Percentiles rank a stretch among this genome's conserved stretches.
These are phyloP conservation scores for Heterobasidion annosum DNA, from an alignment of 1,284 basidiomycete genomes.

Conservation along the genomic window DNA sequence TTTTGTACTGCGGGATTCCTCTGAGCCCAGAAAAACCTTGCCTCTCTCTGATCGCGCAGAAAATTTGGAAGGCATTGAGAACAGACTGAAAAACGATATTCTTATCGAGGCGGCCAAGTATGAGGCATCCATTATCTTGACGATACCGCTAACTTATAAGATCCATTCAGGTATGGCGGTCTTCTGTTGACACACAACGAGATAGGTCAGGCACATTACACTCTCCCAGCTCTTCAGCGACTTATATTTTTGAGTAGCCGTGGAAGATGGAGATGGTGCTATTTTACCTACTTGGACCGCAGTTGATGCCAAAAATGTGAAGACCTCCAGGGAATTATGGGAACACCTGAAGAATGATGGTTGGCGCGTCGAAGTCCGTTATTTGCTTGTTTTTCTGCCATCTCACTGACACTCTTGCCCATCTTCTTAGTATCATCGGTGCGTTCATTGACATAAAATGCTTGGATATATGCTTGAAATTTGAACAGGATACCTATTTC, in stretches of 20 bases:
- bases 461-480: neutral
- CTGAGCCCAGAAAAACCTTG: conserved; percentile 77
- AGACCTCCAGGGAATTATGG: conserved; percentile 87
- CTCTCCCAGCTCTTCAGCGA: neutral
- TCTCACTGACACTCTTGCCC: neutral
- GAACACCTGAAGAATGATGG: conserved; percentile 71
- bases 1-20: conserved; percentile 91
- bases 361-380: conserved; percentile 83
- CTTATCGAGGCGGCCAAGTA: conserved; percentile 79
- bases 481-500: conserved; percentile 81
- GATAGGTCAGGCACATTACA: conserved; percentile 38
- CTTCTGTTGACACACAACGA: conserved; percentile 92
- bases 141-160: conserved; percentile 3
- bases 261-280: conserved; percentile 68
- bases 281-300: conserved; percentile 94
- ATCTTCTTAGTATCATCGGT: conserved; percentile 52
- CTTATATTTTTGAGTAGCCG: conserved; percentile 24
- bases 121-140: conserved; percentile 13
- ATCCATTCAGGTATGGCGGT: conserved; percentile 65
- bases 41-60: conserved; percentile 86
- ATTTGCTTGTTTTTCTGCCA: neutral
- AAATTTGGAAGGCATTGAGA: conserved; percentile 94
- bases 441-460: conserved; percentile 10
- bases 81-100: conserved; percentile 87
- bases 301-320: conserved; percentile 79